Base-by-base conservation (phyloP, 2,329 filamentous ascomycete species). In the Leptosphaerulina australis region DNA sequence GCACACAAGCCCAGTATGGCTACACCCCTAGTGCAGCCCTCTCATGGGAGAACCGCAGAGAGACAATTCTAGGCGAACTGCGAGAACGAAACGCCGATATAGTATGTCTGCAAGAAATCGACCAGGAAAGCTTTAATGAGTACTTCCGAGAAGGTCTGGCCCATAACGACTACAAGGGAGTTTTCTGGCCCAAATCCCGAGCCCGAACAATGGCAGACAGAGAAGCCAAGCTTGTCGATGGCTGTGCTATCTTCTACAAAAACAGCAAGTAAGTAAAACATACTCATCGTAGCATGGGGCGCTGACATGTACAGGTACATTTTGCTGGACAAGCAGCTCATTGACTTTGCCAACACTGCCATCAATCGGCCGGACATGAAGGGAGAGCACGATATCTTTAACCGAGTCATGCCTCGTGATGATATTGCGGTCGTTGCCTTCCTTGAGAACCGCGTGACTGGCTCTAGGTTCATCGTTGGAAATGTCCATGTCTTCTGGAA, bases 401-500 rank as follows among this genome's bases (percentile, higher is more conserved):
- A 99, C 72, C 88, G 94, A 21, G 88, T 99, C 53, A 97, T 97
- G 94, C 92, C 93, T 54, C 91, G 94, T 76, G 94, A 99, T 79
- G 93, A 97, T 70, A 96, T 99, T 72, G 94, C 89, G 12, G 88
- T 96, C 37, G 84, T 96, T 37, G 86, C 88, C 47, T 96, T 97
- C 78, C 84, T 99, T 56, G 94, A 99, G 74, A 97, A 96, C 66
- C 85, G 93, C 28, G 78, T 84, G 53, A 97, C 93, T 0, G 94
- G 94, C n/a, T 87, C 91, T 11, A 87, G 94, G 48, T 78, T 97
- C 66, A 96, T 99, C 56, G 86, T 97, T 26, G 91, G 91, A 60
- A 97, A 97, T 68, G 90, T 90, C 4, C 94, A 99, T 78, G 81
- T 97, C 43, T 95, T 91, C 66, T 99, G 94, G 94, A 92, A 99